phyloP scores from a whole-genome alignment of 2,329 filamentous ascomycete species.

The Sporothrix phasma region DNA sequence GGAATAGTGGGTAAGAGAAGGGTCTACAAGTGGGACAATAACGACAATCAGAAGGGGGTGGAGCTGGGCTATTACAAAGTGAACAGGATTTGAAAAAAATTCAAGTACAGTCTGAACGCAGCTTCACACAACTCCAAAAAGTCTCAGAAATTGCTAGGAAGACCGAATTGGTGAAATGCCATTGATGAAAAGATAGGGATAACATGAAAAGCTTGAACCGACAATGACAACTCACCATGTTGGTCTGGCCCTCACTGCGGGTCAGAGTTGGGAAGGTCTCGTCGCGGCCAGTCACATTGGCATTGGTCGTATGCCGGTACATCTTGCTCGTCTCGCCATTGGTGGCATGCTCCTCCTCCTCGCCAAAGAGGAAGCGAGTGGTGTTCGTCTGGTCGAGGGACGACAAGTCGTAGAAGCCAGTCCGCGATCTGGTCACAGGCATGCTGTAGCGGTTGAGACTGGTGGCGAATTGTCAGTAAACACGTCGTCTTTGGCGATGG shows the following conservation, averaged over 20 bases:
- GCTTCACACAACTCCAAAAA: neutral
- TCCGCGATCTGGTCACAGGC: constrained; percentile 67
- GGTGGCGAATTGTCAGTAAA: constrained; percentile 11
- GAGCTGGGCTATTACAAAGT: neutral
- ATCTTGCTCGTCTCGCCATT: constrained; percentile 59
- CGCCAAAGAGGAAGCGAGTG: constrained; percentile 74
- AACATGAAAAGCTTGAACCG: neutral
- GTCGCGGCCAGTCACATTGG: constrained; percentile 32
- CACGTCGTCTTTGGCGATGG: neutral
- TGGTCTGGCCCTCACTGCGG: constrained; percentile 44
- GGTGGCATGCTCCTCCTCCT: constrained; percentile 51
- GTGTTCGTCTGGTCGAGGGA: constrained; percentile 72
- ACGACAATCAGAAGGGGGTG: neutral
- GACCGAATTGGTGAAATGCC: neutral
- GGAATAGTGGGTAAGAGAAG: neutral
- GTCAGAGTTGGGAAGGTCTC: constrained; percentile 82
- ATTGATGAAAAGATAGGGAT: too few species aligned
- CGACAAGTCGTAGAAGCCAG: constrained; percentile 55
- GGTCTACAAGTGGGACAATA: neutral
- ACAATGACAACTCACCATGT: constrained; percentile 32
- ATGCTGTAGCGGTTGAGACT: constrained; percentile 89
- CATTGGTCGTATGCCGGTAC: constrained; percentile 57
- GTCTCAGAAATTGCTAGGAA: neutral
- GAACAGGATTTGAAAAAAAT: neutral
- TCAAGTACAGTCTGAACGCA: neutral